These are phyloP conservation scores for Lichtheimia ramosa DNA, from an alignment of 371 early-diverging fungal species.

Conservation along the genomic window DNA sequence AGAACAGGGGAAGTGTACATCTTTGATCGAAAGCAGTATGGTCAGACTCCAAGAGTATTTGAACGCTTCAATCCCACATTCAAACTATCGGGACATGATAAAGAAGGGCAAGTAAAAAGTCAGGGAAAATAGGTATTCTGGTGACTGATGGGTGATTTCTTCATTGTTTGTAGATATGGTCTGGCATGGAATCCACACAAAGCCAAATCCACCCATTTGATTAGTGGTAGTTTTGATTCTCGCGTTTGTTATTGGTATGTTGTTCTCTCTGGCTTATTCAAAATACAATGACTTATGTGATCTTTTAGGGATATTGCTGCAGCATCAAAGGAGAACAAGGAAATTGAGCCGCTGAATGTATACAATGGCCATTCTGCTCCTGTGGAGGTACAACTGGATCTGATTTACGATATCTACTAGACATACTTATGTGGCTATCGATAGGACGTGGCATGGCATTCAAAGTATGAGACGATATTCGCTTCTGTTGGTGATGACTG, in stretches of 20 bases:
- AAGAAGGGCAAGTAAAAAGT: slow-evolving; percentile 97
- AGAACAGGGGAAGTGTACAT: slow-evolving; percentile 93
- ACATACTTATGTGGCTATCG: no score
- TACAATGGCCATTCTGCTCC: slow-evolving; percentile 87
- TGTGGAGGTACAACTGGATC: slow-evolving; percentile 70
- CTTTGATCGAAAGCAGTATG: slow-evolving; percentile 97
- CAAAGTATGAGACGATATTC: slow-evolving; percentile 79
- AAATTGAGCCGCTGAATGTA: slow-evolving; percentile 72
- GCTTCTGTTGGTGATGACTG: slow-evolving; percentile 97
- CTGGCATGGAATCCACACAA: slow-evolving; percentile 75
- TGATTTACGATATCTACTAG: no score
- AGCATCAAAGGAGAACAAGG: slow-evolving; percentile 63
- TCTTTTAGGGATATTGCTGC: slow-evolving; percentile 41
- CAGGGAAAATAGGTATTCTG: background rate
- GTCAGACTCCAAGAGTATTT: slow-evolving; percentile 72
- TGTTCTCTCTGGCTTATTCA: background rate
- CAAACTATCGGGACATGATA: slow-evolving; percentile 86
- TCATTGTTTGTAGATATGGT: slow-evolving; percentile 51
- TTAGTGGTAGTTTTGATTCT: slow-evolving; percentile 87
- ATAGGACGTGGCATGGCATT: slow-evolving; percentile 94
- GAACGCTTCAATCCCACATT: slow-evolving; percentile 86
- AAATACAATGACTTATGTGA: background rate
- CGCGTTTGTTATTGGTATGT: slow-evolving; percentile 80
- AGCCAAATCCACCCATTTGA: slow-evolving; percentile 60
- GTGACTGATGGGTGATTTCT: background rate